A percentile compares a stretch with the other conserved stretches of the same genome.
Conservation (phyloP, 202 grass and related monocot genomes). For the Eragrostis tef region DNA sequence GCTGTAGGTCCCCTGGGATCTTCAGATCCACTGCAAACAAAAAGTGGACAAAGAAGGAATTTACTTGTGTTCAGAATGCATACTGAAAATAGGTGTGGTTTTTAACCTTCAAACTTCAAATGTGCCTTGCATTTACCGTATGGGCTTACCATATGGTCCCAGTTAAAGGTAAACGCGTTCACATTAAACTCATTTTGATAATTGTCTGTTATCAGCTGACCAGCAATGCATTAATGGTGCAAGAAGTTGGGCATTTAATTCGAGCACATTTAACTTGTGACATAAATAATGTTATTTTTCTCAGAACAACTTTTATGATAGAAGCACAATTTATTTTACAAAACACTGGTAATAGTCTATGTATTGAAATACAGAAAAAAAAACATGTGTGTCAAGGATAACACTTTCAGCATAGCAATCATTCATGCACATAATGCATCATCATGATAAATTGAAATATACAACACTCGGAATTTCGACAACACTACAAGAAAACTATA, state of each 20-base stretch:
- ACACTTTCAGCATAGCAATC: background rate
- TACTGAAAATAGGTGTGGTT: slow-evolving; percentile 8
- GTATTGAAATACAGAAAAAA: background rate
- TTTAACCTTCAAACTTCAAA: slow-evolving; percentile 29
- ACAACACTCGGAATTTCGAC: background rate
- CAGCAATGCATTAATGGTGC: background rate
- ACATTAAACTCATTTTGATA: background rate
- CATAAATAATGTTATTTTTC: background rate
- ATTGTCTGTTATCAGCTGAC: background rate
- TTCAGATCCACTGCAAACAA: slow-evolving; percentile 56
- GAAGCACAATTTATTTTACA: background rate
- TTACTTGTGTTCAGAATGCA: slow-evolving; percentile 14
- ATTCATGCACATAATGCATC: slow-evolving; percentile 7
- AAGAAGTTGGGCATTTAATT: background rate
- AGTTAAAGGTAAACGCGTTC: background rate
- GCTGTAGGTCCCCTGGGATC: slow-evolving; percentile 40
- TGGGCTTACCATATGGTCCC: too few relatives aligned
- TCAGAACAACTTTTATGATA: background rate
- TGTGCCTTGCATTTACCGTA: background rate
- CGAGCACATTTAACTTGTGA: background rate
- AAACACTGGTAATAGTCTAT: background rate
- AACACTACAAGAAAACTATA: slow-evolving; percentile 10
- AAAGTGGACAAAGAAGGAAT: slow-evolving; percentile 5
- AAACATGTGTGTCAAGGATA: background rate
- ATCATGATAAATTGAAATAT: slow-evolving; percentile 22